Evolutionary conservation across 2,329 filamentous ascomycete species (phyloP).

Genomic region (Rutstroemia sp.): DNA sequence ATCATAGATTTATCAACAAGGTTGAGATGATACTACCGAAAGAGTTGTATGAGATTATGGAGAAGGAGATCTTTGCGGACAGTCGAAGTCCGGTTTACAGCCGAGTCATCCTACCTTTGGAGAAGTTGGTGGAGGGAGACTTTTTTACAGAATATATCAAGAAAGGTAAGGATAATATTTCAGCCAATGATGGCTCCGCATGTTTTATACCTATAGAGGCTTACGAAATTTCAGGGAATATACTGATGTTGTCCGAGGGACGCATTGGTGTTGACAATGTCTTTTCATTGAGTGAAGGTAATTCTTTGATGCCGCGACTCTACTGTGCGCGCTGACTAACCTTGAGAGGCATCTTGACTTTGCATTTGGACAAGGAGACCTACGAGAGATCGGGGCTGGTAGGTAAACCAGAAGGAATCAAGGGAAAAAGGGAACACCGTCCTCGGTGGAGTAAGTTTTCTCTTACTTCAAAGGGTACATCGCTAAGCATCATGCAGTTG

Average conservation of each 20-base stretch:
- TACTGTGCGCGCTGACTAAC: background rate
- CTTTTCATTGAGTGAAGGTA: slow-evolving; percentile 65
- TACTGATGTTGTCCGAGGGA: slow-evolving; percentile 80
- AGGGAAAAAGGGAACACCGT: slow-evolving; percentile 52
- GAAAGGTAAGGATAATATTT: slow-evolving; percentile 25
- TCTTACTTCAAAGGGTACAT: background rate
- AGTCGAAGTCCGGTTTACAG: slow-evolving; percentile 46
- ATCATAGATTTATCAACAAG: slow-evolving; percentile 62
- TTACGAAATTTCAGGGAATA: slow-evolving; percentile 48
- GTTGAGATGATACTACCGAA: slow-evolving; percentile 67
- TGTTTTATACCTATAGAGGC: background rate
- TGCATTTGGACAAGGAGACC: slow-evolving; percentile 73
- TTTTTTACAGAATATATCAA: slow-evolving; percentile 88
- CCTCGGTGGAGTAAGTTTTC: slow-evolving; percentile 61
- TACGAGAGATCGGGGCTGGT: slow-evolving; percentile 79
- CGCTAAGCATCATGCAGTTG: slow-evolving; percentile 43
- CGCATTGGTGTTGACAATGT: slow-evolving; percentile 61
- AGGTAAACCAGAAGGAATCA: slow-evolving; percentile 57
- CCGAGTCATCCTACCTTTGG: slow-evolving; percentile 64
- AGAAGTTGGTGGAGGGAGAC: slow-evolving; percentile 60
- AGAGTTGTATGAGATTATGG: slow-evolving; percentile 48
- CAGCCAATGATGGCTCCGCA: background rate
- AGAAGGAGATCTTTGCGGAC: slow-evolving; percentile 40
- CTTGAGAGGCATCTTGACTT: slow-evolving; percentile 55
- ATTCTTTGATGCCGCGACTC: slow-evolving; percentile 5